Evolutionary conservation across 495 filamentous ascomycete genomes (phyloP), one percentile per base, ranked within the genome.

Genomic region (Tuber borchii): DNA sequence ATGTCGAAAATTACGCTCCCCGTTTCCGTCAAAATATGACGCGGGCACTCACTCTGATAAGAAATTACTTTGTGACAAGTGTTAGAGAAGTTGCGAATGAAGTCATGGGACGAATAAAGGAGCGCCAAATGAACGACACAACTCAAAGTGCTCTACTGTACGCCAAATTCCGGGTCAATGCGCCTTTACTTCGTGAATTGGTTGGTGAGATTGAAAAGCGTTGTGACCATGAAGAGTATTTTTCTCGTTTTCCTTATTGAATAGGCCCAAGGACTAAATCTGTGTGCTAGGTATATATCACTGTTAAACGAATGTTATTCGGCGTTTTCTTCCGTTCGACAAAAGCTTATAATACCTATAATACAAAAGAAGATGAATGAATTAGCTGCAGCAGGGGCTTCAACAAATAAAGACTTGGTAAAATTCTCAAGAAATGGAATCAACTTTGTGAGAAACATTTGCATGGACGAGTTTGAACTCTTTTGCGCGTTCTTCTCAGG

Each of bases 31-130:
- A 91, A 26, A 87, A 92, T 40, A 85, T 93, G 74, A 93, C 91
- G 8, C 89, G 91, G 69, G 91, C 89, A 22, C 85, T 93, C 42
- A 93, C 91, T 0, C 88, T 97, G 39, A 94, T 96, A 56, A 91
- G 95, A 26, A 95, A 95, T 73, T 91, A 93, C 77, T 93, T 97
- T 65, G 90, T 97, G 14, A 86, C 91, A 65, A 84, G 89, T 22
- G 84, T 93, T 7, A 87, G 89, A 44, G 92, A 94, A 71, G 90
- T 91, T 71, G 87, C 91, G 68, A 86, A 89, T 46, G 91, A 90
- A 77, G 90, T 93, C 17, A 86, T 89, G 16, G 91, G 90, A 78
- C 90, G 91, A 69, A 88, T 93, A 72, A 87, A 90, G 42, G 89
- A 92, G 77, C 87, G 88, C 69, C 89, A 91, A 72, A 86, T 93